Evolutionary conservation across 805 yeast species (phyloP).

Genomic region (Yamadazyma tumulicola): DNA sequence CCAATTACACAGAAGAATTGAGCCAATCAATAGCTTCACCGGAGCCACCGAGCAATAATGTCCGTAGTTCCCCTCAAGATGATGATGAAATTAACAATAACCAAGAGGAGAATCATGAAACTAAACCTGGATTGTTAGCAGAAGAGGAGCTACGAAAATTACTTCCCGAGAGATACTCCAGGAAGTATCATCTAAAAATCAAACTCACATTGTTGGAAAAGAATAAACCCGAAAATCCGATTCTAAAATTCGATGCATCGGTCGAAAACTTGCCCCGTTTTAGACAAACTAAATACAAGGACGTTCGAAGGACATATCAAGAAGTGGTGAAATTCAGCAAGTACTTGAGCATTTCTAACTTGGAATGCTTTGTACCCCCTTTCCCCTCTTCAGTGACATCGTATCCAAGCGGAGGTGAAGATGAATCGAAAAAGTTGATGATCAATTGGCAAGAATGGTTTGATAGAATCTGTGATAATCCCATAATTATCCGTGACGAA

Average conservation of each 20-base stretch:
- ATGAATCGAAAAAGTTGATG: constrained; percentile 59
- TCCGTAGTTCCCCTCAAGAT: neutral
- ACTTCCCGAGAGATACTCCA: constrained; percentile 49
- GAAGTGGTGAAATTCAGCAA: constrained; percentile 76
- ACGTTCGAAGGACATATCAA: constrained; percentile 72
- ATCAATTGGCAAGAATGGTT: constrained; percentile 81
- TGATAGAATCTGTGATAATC: constrained; percentile 65
- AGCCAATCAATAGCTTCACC: neutral
- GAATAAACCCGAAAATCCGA: constrained; percentile 73
- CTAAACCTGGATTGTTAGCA: constrained; percentile 14
- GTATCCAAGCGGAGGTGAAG: constrained; percentile 81
- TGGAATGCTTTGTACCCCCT: constrained; percentile 91
- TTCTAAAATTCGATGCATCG: constrained; percentile 60
- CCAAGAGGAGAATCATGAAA: neutral
- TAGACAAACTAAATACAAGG: constrained; percentile 66
- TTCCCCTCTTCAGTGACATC: constrained; percentile 73
- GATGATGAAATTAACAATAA: neutral
- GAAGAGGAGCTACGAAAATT: constrained; percentile 42
- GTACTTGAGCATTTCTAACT: constrained; percentile 74
- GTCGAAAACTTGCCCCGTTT: constrained; percentile 65
- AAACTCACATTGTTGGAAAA: constrained; percentile 70
- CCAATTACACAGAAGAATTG: constrained; percentile 4
- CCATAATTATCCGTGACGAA: constrained; percentile 80
- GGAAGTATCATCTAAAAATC: constrained; percentile 43
- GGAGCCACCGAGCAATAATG: neutral